Evolutionary conservation across 257 asterid genomes (phyloP).

Genomic region (Gynochthodes officinalis): DNA sequence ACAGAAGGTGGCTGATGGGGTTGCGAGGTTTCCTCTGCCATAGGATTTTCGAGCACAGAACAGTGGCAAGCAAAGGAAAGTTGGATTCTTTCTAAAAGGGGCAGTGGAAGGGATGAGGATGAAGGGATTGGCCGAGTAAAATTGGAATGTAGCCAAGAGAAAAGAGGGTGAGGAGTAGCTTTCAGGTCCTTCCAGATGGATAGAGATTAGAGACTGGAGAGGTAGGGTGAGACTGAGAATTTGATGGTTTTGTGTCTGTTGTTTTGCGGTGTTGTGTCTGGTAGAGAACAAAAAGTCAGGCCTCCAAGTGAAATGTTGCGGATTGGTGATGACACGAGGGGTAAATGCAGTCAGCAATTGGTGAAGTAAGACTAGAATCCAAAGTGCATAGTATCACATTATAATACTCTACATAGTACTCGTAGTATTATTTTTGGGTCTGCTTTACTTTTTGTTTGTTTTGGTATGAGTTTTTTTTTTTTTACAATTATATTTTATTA

Average conservation of each 20-base stretch:
- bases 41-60: neutral
- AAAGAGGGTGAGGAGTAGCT: neutral
- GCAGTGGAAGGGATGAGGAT: conserved; percentile 17
- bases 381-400: too few species aligned
- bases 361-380: conserved; percentile 17
- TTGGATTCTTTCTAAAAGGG: neutral
- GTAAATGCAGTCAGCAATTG: neutral
- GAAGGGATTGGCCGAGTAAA: neutral
- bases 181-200: conserved; percentile 10
- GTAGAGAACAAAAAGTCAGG: neutral
- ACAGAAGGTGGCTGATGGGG: conserved; percentile 28
- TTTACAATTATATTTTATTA: too few species aligned
- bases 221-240: neutral
- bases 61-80: neutral
- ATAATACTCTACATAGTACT: too few species aligned
- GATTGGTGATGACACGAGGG: conserved; percentile 22
- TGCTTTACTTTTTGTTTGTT: too few species aligned
- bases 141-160: neutral
- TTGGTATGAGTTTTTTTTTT: too few species aligned
- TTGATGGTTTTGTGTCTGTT: neutral
- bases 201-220: neutral
- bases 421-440: too few species aligned
- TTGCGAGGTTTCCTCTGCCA: conserved; percentile 53
- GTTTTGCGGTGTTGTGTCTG: neutral
- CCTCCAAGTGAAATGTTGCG: conserved; percentile 16